Conservation (phyloP, 2,329 filamentous ascomycete genomes). For the Talaromyces islandicus region DNA sequence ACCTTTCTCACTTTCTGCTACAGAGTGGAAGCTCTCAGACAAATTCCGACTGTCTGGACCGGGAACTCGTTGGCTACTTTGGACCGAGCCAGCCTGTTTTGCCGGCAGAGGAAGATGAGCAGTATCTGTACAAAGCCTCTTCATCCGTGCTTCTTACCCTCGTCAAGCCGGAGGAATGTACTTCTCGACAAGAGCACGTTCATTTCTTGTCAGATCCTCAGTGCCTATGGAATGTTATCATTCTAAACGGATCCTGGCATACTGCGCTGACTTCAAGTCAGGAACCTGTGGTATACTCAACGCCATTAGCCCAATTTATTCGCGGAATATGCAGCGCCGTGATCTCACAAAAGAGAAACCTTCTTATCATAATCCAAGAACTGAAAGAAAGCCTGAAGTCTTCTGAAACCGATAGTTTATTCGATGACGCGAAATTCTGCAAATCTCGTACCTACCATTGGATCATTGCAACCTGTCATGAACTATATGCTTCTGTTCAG, state of each 20-base stretch:
- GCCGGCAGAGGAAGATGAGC: no score
- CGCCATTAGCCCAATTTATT: not conserved
- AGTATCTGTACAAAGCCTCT: no score
- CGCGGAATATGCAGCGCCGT: not conserved
- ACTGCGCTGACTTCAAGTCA: not conserved
- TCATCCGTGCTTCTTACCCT: no score
- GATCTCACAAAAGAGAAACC: not conserved
- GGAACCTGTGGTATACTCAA: not conserved
- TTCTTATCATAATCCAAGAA: not conserved
- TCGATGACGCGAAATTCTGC: not conserved
- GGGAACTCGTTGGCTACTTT: no score
- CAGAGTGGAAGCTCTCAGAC: no score
- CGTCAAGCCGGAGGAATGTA: no score
- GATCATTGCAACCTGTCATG: not conserved
- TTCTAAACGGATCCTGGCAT: not conserved
- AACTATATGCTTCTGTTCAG: not conserved
- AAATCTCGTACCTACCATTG: not conserved
- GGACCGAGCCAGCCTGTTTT: no score
- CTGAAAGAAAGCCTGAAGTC: not conserved
- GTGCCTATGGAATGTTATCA: not conserved
- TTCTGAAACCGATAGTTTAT: not conserved
- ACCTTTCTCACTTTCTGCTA: no score
- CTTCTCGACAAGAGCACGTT: not conserved
- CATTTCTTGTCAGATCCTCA: not conserved
- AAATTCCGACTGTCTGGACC: no score